A percentile compares a stretch with the other conserved stretches of the same genome.
phyloP scores from a whole-genome alignment of 2,329 filamentous ascomycete genomes.

The Alternaria tenuissima region DNA sequence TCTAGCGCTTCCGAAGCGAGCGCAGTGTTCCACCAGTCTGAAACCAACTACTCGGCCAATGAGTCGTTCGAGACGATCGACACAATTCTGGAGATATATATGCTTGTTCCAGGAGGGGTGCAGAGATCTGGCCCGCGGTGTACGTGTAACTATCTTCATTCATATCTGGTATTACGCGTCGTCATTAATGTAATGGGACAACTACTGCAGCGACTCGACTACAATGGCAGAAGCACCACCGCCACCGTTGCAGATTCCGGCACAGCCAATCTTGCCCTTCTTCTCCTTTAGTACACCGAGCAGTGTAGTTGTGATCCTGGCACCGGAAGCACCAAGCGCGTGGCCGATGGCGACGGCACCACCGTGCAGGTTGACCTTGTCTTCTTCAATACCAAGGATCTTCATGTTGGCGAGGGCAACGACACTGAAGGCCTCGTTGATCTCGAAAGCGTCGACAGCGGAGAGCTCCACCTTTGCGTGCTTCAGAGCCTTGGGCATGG shows the following conservation, averaged over 20 bases:
- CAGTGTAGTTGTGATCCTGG: conserved; percentile 90
- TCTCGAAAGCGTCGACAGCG: conserved; percentile 92
- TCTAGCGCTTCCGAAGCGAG: conserved; percentile 21
- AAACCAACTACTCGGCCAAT: conserved; percentile 19
- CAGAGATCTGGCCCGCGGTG: background rate
- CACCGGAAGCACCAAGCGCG: conserved; percentile 91
- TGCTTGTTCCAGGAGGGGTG: background rate
- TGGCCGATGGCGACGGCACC: conserved; percentile 96
- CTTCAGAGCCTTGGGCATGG: conserved; percentile 96
- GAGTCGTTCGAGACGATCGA: conserved; percentile 1
- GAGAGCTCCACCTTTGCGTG: conserved; percentile 84
- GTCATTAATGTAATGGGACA: background rate
- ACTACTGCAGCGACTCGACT: conserved; percentile 68
- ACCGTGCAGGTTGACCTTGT: conserved; percentile 94
- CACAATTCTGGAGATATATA: background rate
- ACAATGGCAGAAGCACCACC: conserved; percentile 94
- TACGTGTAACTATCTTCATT: conserved; percentile 6
- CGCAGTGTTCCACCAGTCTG: conserved; percentile 14
- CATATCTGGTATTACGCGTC: conserved; percentile 15
- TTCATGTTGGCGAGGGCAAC: conserved; percentile 97
- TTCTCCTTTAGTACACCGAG: conserved; percentile 88
- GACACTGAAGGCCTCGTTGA: conserved; percentile 99
- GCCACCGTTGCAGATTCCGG: conserved; percentile 97
- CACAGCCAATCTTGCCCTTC: conserved; percentile 91
- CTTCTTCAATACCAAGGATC: conserved; percentile 77